Evolutionary conservation across 2,329 filamentous ascomycete species (phyloP).

Genomic region (Alternaria sp.): DNA sequence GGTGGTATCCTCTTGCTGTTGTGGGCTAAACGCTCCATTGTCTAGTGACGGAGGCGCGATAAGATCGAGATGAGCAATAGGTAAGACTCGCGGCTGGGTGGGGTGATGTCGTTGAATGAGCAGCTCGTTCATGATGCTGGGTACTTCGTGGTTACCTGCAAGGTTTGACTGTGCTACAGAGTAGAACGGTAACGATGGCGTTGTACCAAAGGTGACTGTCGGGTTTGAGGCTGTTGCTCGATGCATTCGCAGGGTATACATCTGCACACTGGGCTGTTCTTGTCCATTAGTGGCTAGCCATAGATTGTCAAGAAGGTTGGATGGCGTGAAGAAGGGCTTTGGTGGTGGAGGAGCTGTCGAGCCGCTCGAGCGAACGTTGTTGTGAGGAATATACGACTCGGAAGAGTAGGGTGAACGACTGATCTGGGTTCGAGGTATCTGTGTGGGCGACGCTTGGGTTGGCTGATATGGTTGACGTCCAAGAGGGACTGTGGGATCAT

Average conservation of each 20-base stretch:
- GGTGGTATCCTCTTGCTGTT: constrained; percentile 40
- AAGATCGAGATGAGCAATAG: constrained; percentile 48
- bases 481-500: constrained; percentile 71
- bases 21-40: constrained; percentile 30
- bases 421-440: constrained; percentile 69
- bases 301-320: constrained; percentile 67
- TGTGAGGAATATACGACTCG: constrained; percentile 53
- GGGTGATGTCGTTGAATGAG: constrained; percentile 49
- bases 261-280: constrained; percentile 52
- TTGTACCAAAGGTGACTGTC: constrained; percentile 67
- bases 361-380: constrained; percentile 40
- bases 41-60: constrained; percentile 46
- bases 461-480: constrained; percentile 74
- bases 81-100: constrained; percentile 47
- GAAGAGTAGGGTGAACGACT: constrained; percentile 68
- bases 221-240: constrained; percentile 52
- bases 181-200: constrained; percentile 74
- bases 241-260: constrained; percentile 50
- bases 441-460: constrained; percentile 67
- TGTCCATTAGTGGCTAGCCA: constrained; percentile 76
- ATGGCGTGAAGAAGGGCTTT: constrained; percentile 54
- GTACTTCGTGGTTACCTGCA: constrained; percentile 56
- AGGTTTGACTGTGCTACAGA: constrained; percentile 65
- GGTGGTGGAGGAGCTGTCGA: constrained; percentile 27
- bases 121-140: constrained; percentile 54